Conservation (phyloP, 192 early-diverging fungal species). For the Backusella liffmaniae region DNA sequence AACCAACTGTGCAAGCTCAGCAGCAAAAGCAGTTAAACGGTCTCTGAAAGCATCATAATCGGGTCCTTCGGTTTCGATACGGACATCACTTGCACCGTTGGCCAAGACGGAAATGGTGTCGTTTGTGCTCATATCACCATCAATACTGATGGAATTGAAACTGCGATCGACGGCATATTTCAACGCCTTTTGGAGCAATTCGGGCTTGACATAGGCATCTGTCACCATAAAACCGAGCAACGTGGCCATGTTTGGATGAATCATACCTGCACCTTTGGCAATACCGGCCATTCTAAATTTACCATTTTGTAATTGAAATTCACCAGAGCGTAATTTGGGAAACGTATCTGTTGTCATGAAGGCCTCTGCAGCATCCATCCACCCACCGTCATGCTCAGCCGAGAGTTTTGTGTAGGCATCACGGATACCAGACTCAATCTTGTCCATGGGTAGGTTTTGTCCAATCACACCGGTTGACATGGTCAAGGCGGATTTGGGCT, state of each 20-base stretch:
- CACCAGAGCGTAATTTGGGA: slow-evolving; percentile 79
- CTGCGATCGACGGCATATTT: slow-evolving; percentile 83
- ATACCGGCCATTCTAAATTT: slow-evolving; percentile 88
- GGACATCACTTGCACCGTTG: slow-evolving; percentile 65
- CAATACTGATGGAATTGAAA: slow-evolving; percentile 94
- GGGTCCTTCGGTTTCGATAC: slow-evolving; percentile 41
- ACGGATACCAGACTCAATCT: slow-evolving; percentile 70
- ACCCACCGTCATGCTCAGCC: slow-evolving; percentile 57
- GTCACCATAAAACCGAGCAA: slow-evolving; percentile 87
- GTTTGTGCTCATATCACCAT: slow-evolving; percentile 97
- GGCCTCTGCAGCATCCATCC: slow-evolving; percentile 80
- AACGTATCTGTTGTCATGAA: slow-evolving; percentile 99
- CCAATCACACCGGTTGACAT: slow-evolving; percentile 99
- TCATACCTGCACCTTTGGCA: slow-evolving; percentile 97
- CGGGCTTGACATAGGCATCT: slow-evolving; percentile 66
- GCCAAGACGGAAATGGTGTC: slow-evolving; percentile 90
- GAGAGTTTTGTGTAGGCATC: slow-evolving; percentile 41
- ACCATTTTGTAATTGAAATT: slow-evolving; percentile 45
- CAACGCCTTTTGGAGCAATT: slow-evolving; percentile 70
- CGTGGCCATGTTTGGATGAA: slow-evolving; percentile 99
- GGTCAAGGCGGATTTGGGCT: slow-evolving; percentile 54
- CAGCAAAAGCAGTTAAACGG: slow-evolving; percentile 78
- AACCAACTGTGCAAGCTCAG: slow-evolving; percentile 84
- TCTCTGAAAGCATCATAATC: slow-evolving; percentile 71
- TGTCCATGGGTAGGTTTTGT: slow-evolving; percentile 81